These are phyloP conservation scores for Colletotrichum sp. DNA, from an alignment of 2,329 filamentous ascomycete genomes.

Conservation along the genomic window DNA sequence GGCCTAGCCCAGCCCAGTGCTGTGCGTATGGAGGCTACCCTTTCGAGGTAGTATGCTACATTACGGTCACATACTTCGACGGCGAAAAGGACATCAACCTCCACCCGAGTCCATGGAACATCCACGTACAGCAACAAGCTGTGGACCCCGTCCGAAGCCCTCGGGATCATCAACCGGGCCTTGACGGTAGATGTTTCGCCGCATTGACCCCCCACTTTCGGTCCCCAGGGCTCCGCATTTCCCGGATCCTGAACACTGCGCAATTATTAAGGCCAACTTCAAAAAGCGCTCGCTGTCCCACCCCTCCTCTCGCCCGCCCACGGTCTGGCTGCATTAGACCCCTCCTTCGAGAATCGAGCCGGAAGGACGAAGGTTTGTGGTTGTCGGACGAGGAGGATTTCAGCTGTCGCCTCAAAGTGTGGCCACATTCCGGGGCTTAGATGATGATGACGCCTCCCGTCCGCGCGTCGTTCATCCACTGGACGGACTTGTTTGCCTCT, in stretches of 20 bases:
- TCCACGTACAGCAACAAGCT: background rate
- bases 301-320: background rate
- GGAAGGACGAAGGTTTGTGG: background rate
- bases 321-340: background rate
- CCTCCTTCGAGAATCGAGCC: background rate
- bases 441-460: background rate
- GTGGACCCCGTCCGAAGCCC: background rate
- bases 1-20: background rate
- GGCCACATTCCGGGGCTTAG: background rate
- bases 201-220: background rate
- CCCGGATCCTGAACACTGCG: background rate
- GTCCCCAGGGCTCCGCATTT: background rate
- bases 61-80: background rate
- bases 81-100: background rate
- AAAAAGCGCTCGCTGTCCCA: background rate
- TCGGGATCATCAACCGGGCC: background rate
- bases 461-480: background rate
- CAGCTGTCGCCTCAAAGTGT: background rate
- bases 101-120: background rate
- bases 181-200: background rate
- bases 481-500: background rate
- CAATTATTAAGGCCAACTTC: background rate
- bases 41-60: background rate
- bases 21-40: background rate
- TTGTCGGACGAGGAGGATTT: background rate